Evolutionary conservation across 1,139 yeast genomes (phyloP).

Genomic region (Yamadazyma spencermartinsiae): DNA sequence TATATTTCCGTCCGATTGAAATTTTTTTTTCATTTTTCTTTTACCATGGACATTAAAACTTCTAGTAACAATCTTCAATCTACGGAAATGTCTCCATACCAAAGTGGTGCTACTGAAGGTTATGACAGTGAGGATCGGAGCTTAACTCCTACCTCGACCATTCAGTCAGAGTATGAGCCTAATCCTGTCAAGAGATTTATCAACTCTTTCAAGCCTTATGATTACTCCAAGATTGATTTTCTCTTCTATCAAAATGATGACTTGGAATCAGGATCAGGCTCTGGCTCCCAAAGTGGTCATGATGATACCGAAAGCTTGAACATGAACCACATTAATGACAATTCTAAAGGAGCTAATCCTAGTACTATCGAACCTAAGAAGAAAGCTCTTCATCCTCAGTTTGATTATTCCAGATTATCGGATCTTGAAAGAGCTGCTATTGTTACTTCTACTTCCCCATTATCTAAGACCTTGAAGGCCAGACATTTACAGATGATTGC

Average conservation of each 20-base stretch:
- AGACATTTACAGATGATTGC: conserved; percentile 46
- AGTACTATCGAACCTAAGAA: conserved; percentile 10
- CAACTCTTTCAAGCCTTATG: conserved; percentile 31
- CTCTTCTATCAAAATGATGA: conserved; percentile 18
- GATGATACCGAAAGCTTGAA: not conserved
- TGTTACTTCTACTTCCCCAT: conserved; percentile 31
- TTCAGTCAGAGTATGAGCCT: conserved; percentile 18
- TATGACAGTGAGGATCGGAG: conserved; percentile 10
- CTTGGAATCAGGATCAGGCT: conserved; percentile 9
- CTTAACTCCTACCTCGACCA: conserved; percentile 12
- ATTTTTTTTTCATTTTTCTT: not conserved
- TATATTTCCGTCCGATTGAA: not conserved
- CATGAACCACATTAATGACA: not conserved
- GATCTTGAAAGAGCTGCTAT: conserved; percentile 35
- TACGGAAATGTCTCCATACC: conserved; percentile 13
- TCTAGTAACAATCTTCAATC: conserved; percentile 3
- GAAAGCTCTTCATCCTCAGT: conserved; percentile 24
- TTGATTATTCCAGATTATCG: conserved; percentile 28
- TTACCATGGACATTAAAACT: conserved; percentile 8
- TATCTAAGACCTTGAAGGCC: conserved; percentile 33
- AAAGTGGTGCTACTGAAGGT: conserved; percentile 8
- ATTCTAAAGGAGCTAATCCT: conserved; percentile 1
- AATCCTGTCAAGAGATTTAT: conserved; percentile 23
- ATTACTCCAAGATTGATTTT: conserved; percentile 22
- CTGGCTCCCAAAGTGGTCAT: not conserved